Conservation (phyloP, 139 green algal species). For the Chlorella sp. region DNA sequence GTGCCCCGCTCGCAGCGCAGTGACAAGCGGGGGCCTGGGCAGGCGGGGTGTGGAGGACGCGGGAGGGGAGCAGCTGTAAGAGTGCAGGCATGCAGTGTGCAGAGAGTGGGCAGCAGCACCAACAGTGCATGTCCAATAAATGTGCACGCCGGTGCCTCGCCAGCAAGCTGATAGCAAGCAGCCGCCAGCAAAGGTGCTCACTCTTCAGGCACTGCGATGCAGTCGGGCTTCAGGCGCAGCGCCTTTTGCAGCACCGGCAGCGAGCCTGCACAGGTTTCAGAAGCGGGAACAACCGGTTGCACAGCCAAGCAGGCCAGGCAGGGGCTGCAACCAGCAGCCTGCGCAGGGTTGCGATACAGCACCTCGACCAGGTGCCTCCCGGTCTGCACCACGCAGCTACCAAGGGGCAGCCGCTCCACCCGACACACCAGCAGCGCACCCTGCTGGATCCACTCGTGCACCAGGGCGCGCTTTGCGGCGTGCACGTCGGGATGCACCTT, state of each 20-base stretch:
- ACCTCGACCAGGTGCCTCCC: too few species aligned
- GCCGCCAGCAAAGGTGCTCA: neutral
- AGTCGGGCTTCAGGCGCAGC: neutral
- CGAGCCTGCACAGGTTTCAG: neutral
- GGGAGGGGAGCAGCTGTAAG: too few species aligned
- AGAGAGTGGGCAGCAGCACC: too few species aligned
- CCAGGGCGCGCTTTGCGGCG: slow-evolving; percentile 8
- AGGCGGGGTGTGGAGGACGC: too few species aligned
- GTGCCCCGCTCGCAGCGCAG: slow-evolving; percentile 1
- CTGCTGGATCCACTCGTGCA: slow-evolving; percentile 28
- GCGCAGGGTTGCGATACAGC: too few species aligned
- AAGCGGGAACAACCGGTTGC: too few species aligned
- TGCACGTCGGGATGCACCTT: neutral
- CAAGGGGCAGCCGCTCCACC: too few species aligned
- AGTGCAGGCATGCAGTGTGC: neutral
- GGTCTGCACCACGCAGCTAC: too few species aligned
- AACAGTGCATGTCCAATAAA: too few species aligned
- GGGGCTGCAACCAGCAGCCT: too few species aligned
- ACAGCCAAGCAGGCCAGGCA: too few species aligned
- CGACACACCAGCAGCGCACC: neutral
- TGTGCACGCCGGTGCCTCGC: too few species aligned
- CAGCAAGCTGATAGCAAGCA: neutral
- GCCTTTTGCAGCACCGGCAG: slow-evolving; percentile 16
- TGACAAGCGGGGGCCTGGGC: slow-evolving; percentile 20
- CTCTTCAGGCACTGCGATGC: slow-evolving; percentile 7